phyloP scores from a whole-genome alignment of 768 basidiomycete genomes.

The Trametes punicea region DNA sequence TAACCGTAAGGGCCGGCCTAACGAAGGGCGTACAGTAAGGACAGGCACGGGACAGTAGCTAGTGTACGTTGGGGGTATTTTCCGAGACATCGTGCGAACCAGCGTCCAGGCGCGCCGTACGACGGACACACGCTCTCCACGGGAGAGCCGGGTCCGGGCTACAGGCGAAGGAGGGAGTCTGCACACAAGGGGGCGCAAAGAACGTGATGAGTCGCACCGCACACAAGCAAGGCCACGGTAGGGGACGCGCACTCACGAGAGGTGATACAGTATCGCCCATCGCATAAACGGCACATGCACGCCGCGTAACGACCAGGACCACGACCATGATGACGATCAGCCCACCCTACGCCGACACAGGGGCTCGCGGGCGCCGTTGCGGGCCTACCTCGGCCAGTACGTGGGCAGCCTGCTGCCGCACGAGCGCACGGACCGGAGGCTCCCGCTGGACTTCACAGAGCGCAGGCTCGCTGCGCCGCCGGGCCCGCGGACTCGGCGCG shows the following conservation, averaged over 20 bases:
- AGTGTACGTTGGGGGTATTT: not conserved
- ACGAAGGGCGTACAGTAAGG: not conserved
- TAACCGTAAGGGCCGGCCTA: too few relatives aligned
- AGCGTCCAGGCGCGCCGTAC: not conserved
- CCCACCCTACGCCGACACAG: too few relatives aligned
- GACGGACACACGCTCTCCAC: not conserved
- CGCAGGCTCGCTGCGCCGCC: slow-evolving; percentile 24
- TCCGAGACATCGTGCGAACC: not conserved
- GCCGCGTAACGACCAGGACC: not conserved
- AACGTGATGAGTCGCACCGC: not conserved
- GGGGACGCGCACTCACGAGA: not conserved
- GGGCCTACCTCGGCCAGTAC: slow-evolving; percentile 20
- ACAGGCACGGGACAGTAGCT: not conserved
- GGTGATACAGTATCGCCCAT: too few relatives aligned
- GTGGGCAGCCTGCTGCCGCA: slow-evolving; percentile 29
- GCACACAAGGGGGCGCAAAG: not conserved
- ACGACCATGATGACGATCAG: too few relatives aligned
- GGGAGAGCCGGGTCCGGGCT: not conserved
- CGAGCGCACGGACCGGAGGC: slow-evolving; percentile 28
- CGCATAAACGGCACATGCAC: slow-evolving; percentile 1
- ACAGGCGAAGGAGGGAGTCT: not conserved
- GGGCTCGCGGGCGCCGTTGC: too few relatives aligned
- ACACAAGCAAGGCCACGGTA: too few relatives aligned
- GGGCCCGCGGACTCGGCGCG: slow-evolving; percentile 10
- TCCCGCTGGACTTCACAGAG: slow-evolving; percentile 26